A percentile compares a stretch with the other conserved stretches of the same genome.
These are phyloP conservation scores for Backusella mclennaniae DNA, from an alignment of 192 early-diverging fungal genomes.

Conservation along the genomic window DNA sequence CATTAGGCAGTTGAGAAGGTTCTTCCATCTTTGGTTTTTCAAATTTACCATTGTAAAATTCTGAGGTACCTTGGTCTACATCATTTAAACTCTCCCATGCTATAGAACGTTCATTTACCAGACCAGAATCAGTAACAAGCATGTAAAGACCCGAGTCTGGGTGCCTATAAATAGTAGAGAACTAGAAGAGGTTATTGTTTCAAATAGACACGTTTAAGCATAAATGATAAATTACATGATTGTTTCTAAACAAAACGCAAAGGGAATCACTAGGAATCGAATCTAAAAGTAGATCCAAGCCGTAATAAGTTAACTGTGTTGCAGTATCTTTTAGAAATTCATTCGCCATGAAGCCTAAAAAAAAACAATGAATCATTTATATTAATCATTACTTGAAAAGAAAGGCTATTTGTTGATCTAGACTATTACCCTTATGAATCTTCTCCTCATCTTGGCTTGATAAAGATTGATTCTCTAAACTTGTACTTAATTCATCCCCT, in stretches of 20 bases:
- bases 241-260: conserved; percentile 90
- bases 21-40: conserved; percentile 15
- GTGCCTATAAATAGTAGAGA: conserved; percentile 72
- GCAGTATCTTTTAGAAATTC: conserved; percentile 73
- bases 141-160: conserved; percentile 48
- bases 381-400: too few relatives aligned
- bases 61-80: conserved; percentile 58
- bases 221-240: conserved; percentile 61
- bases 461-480: background rate
- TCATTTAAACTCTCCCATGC: conserved; percentile 75
- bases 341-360: conserved; percentile 52
- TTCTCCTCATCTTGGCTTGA: background rate
- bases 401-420: background rate
- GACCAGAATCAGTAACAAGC: conserved; percentile 69
- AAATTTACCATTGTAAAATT: conserved; percentile 64
- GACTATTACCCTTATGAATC: background rate
- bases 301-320: conserved; percentile 83
- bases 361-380: too few relatives aligned
- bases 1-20: background rate
- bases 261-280: conserved; percentile 56
- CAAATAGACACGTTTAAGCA: background rate
- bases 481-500: conserved; percentile 48
- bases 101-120: conserved; percentile 58
- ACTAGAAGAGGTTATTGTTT: conserved; percentile 38
- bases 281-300: conserved; percentile 66